Conservation (phyloP, 371 early-diverging fungal species). For the Capniomyces stellatus region DNA sequence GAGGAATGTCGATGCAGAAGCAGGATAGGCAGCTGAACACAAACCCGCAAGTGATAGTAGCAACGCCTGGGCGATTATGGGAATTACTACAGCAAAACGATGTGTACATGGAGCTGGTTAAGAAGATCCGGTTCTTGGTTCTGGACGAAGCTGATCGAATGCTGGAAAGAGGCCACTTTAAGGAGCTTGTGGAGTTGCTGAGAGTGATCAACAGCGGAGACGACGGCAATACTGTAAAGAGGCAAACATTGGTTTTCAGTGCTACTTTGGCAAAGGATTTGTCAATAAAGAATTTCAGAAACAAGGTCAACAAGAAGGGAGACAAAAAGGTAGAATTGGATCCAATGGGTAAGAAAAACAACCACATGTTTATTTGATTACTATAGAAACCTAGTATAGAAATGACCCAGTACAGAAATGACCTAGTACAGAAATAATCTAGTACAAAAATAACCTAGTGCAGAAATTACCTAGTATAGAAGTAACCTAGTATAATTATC, state of each 20-base stretch:
- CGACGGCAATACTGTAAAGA: constrained; percentile 9
- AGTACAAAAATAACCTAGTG: too few species aligned
- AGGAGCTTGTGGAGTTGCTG: constrained; percentile 48
- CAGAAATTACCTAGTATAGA: too few species aligned
- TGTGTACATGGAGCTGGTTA: constrained; percentile 8
- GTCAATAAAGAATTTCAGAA: constrained; percentile 21
- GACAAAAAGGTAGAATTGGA: constrained; percentile 18
- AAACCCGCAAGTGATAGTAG: constrained; percentile 76
- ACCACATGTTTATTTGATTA: too few species aligned
- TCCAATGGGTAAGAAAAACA: constrained; percentile 10
- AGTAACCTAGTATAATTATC: too few species aligned
- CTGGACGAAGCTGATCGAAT: constrained; percentile 98
- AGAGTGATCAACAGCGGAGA: constrained; percentile 13
- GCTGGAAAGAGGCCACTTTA: constrained; percentile 82
- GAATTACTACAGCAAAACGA: constrained; percentile 62
- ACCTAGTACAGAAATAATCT: too few species aligned
- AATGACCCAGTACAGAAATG: too few species aligned
- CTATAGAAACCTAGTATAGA: too few species aligned
- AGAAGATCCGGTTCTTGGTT: constrained; percentile 44
- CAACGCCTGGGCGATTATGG: constrained; percentile 95
- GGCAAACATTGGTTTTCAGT: constrained; percentile 90
- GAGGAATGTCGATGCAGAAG: constrained; percentile 86
- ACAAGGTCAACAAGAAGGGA: constrained; percentile 27
- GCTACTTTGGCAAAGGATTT: constrained; percentile 75
- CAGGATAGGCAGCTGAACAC: constrained; percentile 52